These are phyloP conservation scores for Podila epicladia DNA, from an alignment of 192 early-diverging fungal species.

Conservation along the genomic window DNA sequence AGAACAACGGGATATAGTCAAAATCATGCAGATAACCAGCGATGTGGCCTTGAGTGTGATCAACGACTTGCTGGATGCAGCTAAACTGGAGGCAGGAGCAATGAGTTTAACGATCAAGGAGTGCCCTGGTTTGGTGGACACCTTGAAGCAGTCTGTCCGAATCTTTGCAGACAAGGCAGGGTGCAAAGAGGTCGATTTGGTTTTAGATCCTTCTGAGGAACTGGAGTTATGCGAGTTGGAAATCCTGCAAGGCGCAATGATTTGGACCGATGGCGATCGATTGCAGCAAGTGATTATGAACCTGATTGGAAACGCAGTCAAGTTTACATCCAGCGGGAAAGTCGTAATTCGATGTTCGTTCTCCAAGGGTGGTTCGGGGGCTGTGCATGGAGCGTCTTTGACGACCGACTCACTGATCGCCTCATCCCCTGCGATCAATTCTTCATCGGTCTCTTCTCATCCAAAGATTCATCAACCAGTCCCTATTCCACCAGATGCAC, in stretches of 20 bases:
- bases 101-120: slow-evolving; percentile 53
- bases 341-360: slow-evolving; percentile 24
- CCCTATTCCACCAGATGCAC: slow-evolving; percentile 25
- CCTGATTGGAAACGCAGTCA: slow-evolving; percentile 63
- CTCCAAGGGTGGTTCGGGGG: too few species aligned
- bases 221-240: slow-evolving; percentile 49
- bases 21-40: slow-evolving; percentile 54
- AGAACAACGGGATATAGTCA: slow-evolving; percentile 55
- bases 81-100: slow-evolving; percentile 52
- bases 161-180: slow-evolving; percentile 52
- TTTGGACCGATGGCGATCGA: slow-evolving; percentile 33
- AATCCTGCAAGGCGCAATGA: slow-evolving; percentile 25
- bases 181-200: slow-evolving; percentile 52
- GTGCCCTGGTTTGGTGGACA: slow-evolving; percentile 54
- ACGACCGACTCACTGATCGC: too few species aligned
- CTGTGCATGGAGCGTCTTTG: too few species aligned
- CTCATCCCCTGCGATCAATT: too few species aligned
- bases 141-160: slow-evolving; percentile 50
- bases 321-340: slow-evolving; percentile 61
- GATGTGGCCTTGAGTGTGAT: slow-evolving; percentile 52
- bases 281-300: slow-evolving; percentile 60
- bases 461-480: slow-evolving; percentile 6
- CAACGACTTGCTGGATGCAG: slow-evolving; percentile 53
- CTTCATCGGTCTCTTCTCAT: not conserved
- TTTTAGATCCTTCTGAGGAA: slow-evolving; percentile 60